A percentile compares a stretch with the other conserved stretches of the same genome.
Evolutionary conservation across 805 yeast species (phyloP).

Genomic region (Helenozyma rhizophorensis): DNA sequence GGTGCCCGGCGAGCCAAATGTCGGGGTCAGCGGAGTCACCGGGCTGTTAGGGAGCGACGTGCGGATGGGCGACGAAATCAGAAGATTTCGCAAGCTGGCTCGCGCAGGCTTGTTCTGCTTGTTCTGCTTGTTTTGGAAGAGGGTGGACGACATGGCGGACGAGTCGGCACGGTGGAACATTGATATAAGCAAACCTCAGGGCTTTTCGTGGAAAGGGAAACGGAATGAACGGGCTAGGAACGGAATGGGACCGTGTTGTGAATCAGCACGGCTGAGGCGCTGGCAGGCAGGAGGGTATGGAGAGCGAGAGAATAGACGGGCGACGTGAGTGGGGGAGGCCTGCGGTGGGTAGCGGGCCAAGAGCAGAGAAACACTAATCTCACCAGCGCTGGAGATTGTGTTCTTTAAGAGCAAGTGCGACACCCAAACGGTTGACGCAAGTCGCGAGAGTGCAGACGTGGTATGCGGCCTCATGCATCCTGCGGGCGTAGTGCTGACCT

Average conservation of each 20-base stretch:
- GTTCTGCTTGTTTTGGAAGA: slow-evolving; percentile 22
- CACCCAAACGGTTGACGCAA: no score
- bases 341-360: no score
- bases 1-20: slow-evolving; percentile 1
- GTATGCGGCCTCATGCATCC: no score
- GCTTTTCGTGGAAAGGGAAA: slow-evolving; percentile 1
- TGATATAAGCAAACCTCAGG: slow-evolving; percentile 17
- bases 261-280: no score
- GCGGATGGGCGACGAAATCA: slow-evolving; percentile 23
- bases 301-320: no score
- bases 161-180: slow-evolving; percentile 29
- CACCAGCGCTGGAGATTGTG: background rate
- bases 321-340: no score
- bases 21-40: slow-evolving; percentile 9
- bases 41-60: background rate
- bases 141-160: slow-evolving; percentile 18
- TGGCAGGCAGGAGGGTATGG: no score
- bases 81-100: slow-evolving; percentile 20
- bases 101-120: slow-evolving; percentile 2
- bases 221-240: no score
- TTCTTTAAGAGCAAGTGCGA: background rate
- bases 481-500: no score
- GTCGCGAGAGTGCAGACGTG: no score
- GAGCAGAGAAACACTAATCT: background rate
- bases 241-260: no score